Evolutionary conservation across 2,329 filamentous ascomycete species (phyloP).

Genomic region (Stagonosporopsis rhizophila): DNA sequence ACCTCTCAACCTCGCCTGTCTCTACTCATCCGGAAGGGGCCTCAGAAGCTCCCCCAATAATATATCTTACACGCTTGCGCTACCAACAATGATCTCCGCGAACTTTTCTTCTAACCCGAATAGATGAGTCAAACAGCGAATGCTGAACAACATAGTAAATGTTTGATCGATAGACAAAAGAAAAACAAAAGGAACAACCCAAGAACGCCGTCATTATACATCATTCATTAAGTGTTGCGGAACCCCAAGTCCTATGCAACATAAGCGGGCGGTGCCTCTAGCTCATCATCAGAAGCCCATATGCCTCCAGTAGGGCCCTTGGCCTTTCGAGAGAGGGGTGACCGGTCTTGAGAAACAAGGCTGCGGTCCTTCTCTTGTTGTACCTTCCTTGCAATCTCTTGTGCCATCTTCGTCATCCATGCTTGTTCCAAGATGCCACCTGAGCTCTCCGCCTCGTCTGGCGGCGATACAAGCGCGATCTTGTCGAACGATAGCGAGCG

Average conservation of each 20-base stretch:
- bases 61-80: slow-evolving; percentile 15
- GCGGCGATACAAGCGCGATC: slow-evolving; percentile 28
- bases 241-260: slow-evolving; percentile 31
- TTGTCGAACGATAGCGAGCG: slow-evolving; percentile 38
- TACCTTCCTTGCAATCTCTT: slow-evolving; percentile 85
- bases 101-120: slow-evolving; percentile 10
- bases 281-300: slow-evolving; percentile 32
- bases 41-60: background rate
- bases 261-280: slow-evolving; percentile 46
- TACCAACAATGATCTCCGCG: background rate
- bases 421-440: slow-evolving; percentile 75
- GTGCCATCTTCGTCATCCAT: slow-evolving; percentile 92
- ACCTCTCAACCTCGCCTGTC: background rate
- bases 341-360: slow-evolving; percentile 7
- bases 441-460: slow-evolving; percentile 33
- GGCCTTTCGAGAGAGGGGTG: slow-evolving; percentile 16
- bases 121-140: slow-evolving; percentile 1
- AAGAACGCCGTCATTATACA: slow-evolving; percentile 19
- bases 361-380: slow-evolving; percentile 76
- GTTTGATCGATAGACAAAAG: slow-evolving; percentile 8
- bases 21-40: background rate
- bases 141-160: slow-evolving; percentile 10
- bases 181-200: background rate
- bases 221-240: slow-evolving; percentile 17
- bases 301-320: slow-evolving; percentile 29